Base-by-base conservation (phyloP, 495 filamentous ascomycete genomes). In the Penicillium lagena region DNA sequence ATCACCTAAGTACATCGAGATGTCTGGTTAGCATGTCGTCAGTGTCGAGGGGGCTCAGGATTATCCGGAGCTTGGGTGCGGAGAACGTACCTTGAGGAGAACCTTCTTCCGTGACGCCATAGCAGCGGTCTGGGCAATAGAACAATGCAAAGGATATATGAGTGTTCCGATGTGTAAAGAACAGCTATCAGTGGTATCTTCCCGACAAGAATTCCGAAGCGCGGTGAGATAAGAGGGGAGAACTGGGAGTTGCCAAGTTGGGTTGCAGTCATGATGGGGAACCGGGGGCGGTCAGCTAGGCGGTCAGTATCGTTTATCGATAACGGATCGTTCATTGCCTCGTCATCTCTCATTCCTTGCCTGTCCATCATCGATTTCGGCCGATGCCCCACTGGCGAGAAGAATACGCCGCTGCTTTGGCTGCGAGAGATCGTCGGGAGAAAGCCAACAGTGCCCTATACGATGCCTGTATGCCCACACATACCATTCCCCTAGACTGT, bases 51-150 rank as follows among this genome's bases (percentile, higher is more conserved):
- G 29, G 22, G 22, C 22, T 22, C 22, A 22, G 22, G 22, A 4
- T 22, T 2, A 22, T 22, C 22, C 22, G 22, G 22, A 22, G 22
- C 22, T 22, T 6, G 22, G 4, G 22, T 63, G 52, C 65, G 55
- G 56, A 55, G 38, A 49, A 39, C 63, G 42, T 73, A 95, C 91
- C 85, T 98, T 98, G 54, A 98, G 73, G 42, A 98, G 75, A 52
- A 95, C 89, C 82, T 96, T 96, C 85, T 95, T 98, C 67, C 88
- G 81, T 56, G 89, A 89, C 62, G 90, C 78, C 90, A 96, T 96
- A 56, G 59, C 43, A 57, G 49, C 46, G 54, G 41, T 52, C 29
- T 50, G 12, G 32, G 40, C n/a, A n/a, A 27, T n/a, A 31, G 35
- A 46, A 22, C 22, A 3, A 22, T 6, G 22, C 22, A 22, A 22